These are phyloP conservation scores for Gastrodia elata DNA, from an alignment of 106 monocot genomes.

Conservation along the genomic window DNA sequence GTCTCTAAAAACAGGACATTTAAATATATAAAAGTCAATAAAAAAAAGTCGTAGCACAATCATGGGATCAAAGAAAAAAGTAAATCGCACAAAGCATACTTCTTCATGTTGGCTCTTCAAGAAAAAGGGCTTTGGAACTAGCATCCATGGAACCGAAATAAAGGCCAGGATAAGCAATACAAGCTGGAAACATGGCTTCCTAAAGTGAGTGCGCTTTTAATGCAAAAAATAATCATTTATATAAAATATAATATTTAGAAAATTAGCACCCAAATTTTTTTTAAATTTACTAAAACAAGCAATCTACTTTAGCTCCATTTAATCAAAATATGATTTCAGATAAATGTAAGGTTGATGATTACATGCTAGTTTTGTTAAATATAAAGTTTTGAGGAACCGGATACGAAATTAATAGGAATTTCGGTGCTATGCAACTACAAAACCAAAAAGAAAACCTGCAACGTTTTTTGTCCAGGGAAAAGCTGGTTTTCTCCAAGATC, in stretches of 20 bases:
- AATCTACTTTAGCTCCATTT: too few relatives aligned
- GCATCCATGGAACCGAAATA: constrained; percentile 84
- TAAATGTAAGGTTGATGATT: too few relatives aligned
- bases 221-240: neutral
- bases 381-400: too few relatives aligned
- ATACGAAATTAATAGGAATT: neutral
- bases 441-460: constrained; percentile 46
- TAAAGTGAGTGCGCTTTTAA: neutral
- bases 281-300: too few relatives aligned
- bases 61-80: neutral
- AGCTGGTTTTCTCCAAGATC: constrained; percentile 98
- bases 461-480: constrained; percentile 71
- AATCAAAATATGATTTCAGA: too few relatives aligned
- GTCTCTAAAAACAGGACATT: constrained; percentile 55
- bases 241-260: too few relatives aligned
- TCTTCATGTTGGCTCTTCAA: constrained; percentile 46
- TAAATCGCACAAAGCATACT: constrained; percentile 8
- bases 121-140: constrained; percentile 67
- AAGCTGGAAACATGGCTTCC: constrained; percentile 42
- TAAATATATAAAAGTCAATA: neutral
- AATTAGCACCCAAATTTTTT: too few relatives aligned
- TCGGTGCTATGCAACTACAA: neutral
- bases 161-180: constrained; percentile 74
- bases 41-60: constrained; percentile 1
- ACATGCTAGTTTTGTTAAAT: too few relatives aligned